Percentiles rank a stretch among this genome's conserved stretches.
Evolutionary conservation across 2,329 filamentous ascomycete species (phyloP).

Genomic region (Scorias spongiosa): DNA sequence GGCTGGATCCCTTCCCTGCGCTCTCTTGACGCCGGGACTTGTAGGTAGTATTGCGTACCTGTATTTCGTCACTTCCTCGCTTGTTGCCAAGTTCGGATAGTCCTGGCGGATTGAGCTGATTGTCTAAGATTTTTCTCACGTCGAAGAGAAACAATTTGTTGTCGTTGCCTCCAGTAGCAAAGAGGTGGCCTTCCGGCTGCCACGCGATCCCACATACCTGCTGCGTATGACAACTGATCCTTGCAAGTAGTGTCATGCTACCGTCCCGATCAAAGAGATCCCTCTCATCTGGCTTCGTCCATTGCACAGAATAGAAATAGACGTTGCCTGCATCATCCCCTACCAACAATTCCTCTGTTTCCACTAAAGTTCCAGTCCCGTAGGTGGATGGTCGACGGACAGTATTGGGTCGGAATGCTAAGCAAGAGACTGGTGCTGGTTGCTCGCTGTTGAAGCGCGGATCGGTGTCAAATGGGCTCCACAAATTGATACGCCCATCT

Average conservation of each 20-base stretch:
- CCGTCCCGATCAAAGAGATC: slow-evolving; percentile 64
- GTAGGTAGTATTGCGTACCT: not conserved
- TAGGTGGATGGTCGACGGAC: slow-evolving; percentile 35
- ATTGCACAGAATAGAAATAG: slow-evolving; percentile 83
- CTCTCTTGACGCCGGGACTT: not conserved
- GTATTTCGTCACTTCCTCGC: not conserved
- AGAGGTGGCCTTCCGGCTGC: slow-evolving; percentile 58
- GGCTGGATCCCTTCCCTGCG: not conserved
- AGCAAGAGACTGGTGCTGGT: slow-evolving; percentile 56
- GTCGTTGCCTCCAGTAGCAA: slow-evolving; percentile 86
- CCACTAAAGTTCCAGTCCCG: slow-evolving; percentile 36
- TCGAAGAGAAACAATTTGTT: slow-evolving; percentile 77
- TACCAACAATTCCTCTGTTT: slow-evolving; percentile 71
- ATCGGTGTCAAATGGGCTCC: slow-evolving; percentile 56
- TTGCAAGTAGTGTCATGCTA: slow-evolving; percentile 59
- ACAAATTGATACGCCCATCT: slow-evolving; percentile 59
- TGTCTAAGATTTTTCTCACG: slow-evolving; percentile 36
- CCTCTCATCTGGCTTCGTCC: slow-evolving; percentile 44
- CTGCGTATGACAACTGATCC: slow-evolving; percentile 65
- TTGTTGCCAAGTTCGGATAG: not conserved
- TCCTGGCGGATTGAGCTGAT: not conserved
- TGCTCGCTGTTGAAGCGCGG: slow-evolving; percentile 65
- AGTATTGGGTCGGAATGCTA: slow-evolving; percentile 61
- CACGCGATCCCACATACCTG: slow-evolving; percentile 90
- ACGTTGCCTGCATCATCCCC: slow-evolving; percentile 72